These are phyloP conservation scores for Ustilago trichophora DNA, from an alignment of 1,284 basidiomycete genomes.

Conservation along the genomic window DNA sequence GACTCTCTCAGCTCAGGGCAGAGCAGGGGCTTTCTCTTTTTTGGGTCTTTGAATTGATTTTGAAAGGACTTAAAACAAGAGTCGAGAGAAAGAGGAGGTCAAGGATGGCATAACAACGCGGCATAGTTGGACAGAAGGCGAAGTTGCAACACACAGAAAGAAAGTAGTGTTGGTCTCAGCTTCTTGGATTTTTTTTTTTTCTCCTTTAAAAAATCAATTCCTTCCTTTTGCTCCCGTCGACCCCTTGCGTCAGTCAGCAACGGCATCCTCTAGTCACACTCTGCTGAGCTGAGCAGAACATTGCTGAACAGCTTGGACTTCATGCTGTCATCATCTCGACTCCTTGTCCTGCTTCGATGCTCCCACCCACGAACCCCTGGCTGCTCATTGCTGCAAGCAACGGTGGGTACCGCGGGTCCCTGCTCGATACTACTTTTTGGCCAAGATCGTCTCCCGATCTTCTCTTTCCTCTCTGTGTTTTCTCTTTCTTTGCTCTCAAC, in stretches of 20 bases:
- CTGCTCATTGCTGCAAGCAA: background rate
- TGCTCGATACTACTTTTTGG: background rate
- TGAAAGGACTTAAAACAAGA: too few relatives aligned
- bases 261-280: too few relatives aligned
- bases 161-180: conserved; percentile 6
- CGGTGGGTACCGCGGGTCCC: conserved; percentile 3
- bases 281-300: background rate
- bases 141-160: too few relatives aligned
- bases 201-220: background rate
- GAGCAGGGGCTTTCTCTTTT: too few relatives aligned
- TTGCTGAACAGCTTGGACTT: background rate
- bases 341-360: conserved; percentile 20
- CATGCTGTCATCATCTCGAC: too few relatives aligned
- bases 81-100: too few relatives aligned
- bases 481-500: too few relatives aligned
- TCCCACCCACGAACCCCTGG: conserved; percentile 6
- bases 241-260: conserved; percentile 2
- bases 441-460: conserved; percentile 2
- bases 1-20: background rate
- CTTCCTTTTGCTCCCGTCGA: background rate
- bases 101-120: too few relatives aligned
- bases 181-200: too few relatives aligned
- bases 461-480: background rate
- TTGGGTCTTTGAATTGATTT: too few relatives aligned
- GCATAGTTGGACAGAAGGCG: too few relatives aligned